Base-by-base conservation (phyloP, 169 alveolate genomes). In the Ichthyophthirius multifiliis region DNA sequence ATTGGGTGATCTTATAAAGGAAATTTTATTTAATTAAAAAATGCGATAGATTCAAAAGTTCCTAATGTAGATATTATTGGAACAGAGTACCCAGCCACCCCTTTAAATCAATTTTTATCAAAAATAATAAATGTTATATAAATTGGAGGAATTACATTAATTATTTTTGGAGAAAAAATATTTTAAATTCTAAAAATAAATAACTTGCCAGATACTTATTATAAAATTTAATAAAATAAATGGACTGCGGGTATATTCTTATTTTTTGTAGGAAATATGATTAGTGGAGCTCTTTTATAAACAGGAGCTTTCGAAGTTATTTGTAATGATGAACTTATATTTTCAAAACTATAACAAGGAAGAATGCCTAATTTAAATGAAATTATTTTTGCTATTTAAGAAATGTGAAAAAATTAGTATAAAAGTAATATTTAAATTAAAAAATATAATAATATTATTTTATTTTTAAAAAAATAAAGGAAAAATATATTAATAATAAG, bases 301-400 rank as follows among this genome's bases (percentile, higher is more conserved):
- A 55, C 43, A 6, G 71, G 71, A 20, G 71, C 71, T 55, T 55
- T 55, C 31, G 71, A 55, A 55, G 71, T 55, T 4, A 27, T 55
- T 23, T 55, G 71, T 18, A 55, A 55, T 27, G 71, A 55, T 55
- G 31, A 23, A 0, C 31, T 55, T 13, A 55, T 55, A 3, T 55
- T 55, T 27, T 55, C 71, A 27, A 55, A 55, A 39, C 31, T 55
- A 4, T 7, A 55, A 7, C 2, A 34, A 16, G 31, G 31, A 27
- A 55, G 71, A 55, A 55, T 55, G 71, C 71, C 71, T 55, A 55
- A 39, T 39, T 55, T 55, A 55, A 27, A 55, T 27, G 71, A 55
- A 55, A 27, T 55, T 10, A 10, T 55, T 27, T 34, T 27, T 27
- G 27, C 71, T 2, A 55, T 55, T 18, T 16, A 34, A 20, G 31